Base-by-base conservation (phyloP, 768 basidiomycete genomes). In the Trametes cingulata region DNA sequence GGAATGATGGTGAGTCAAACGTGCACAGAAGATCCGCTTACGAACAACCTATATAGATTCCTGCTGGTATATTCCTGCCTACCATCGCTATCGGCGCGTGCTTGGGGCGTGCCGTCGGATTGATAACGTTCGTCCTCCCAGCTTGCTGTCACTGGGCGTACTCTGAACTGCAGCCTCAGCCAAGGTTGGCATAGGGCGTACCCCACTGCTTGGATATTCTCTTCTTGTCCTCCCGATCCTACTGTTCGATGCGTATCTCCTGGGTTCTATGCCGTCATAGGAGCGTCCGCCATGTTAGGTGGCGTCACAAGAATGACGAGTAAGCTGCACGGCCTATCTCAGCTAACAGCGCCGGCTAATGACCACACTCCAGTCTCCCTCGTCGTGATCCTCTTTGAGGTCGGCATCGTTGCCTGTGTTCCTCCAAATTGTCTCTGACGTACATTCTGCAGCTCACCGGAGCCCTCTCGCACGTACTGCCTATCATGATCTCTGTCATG, bases 401-500 rank as follows among this genome's bases (percentile, higher is more conserved):
- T 83, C 19, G 20, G 68, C n/a, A n/a, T n/a, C n/a, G n/a, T n/a
- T n/a, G n/a, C n/a, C n/a, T 53, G 15, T 57, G 6, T 6, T 0
- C 33, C 9, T 4, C 13, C 22, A 15, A 13, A 27, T 12, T 1
- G 12, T 35, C n/a, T 19, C 13, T 54, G 60, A 12, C 41, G 47
- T 61, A 45, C 13, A 6, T 6, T 19, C 25, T 17, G 3, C 39
- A 89, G 87, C 75, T 90, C n/a, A 90, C 88, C 20, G 88, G 88
- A 14, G 88, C 88, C 3, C 75, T 90, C 25, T 90, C 88, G 14
- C 88, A 90, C 73, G 88, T 90, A n/a, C 76, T 90, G 33, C 88
- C 88, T 15, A 89, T 90, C 69, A 90, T 90, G 88, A 84, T 90
- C 46, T 85, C 83, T 55, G 87, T 90, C 52, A 88, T 89, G 85